These are phyloP conservation scores for Penicillium sp. DNA, from an alignment of 2,329 filamentous ascomycete genomes.

Conservation along the genomic window DNA sequence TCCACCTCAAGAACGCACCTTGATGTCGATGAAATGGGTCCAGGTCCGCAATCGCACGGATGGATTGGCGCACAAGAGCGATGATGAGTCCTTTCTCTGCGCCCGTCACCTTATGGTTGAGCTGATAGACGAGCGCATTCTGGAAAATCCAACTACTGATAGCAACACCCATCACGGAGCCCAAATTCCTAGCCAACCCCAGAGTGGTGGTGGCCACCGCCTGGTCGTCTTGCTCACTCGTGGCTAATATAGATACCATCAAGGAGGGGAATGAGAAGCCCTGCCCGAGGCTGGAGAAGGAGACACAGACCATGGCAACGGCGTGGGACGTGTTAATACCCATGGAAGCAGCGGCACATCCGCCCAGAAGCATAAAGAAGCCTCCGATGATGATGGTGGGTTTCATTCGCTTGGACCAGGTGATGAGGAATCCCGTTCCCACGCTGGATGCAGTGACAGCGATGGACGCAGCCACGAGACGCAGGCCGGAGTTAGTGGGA, in stretches of 20 bases:
- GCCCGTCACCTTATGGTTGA: slow-evolving; percentile 59
- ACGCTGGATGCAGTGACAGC: slow-evolving; percentile 56
- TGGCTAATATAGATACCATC: slow-evolving; percentile 62
- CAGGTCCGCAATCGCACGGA: slow-evolving; percentile 48
- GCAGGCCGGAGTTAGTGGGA: slow-evolving; percentile 69
- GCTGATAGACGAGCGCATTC: slow-evolving; percentile 62
- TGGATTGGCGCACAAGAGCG: slow-evolving; percentile 50
- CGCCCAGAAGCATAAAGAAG: slow-evolving; percentile 51
- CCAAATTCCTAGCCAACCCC: slow-evolving; percentile 68
- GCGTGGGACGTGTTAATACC: slow-evolving; percentile 51
- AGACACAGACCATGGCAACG: slow-evolving; percentile 56
- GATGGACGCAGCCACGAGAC: slow-evolving; percentile 63
- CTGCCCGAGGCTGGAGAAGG: slow-evolving; percentile 57
- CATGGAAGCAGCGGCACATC: slow-evolving; percentile 51
- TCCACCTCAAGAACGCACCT: slow-evolving; percentile 36
- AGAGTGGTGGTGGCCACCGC: slow-evolving; percentile 69
- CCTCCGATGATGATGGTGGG: slow-evolving; percentile 57
- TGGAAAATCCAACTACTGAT: slow-evolving; percentile 69
- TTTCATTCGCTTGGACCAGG: slow-evolving; percentile 58
- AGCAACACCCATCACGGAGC: slow-evolving; percentile 70
- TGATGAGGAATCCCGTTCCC: slow-evolving; percentile 61
- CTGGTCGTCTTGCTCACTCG: slow-evolving; percentile 59
- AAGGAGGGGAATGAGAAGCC: slow-evolving; percentile 65
- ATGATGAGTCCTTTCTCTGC: slow-evolving; percentile 56
- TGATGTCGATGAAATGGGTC: slow-evolving; percentile 47